Evolutionary conservation across 768 basidiomycete genomes (phyloP).

Genomic region (Lyophyllum atratum): DNA sequence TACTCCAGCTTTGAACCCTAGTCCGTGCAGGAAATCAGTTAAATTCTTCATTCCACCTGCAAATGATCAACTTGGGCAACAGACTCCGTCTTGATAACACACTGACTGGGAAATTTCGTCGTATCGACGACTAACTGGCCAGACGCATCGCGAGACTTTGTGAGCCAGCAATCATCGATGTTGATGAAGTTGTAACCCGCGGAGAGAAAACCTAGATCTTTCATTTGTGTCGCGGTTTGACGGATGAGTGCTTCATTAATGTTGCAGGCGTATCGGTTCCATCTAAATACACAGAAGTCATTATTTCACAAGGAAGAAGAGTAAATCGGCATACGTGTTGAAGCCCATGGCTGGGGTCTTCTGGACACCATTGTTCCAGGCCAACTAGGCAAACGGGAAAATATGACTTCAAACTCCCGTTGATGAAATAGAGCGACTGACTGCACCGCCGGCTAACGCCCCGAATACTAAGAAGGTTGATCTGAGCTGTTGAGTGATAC

Average conservation of each 20-base stretch:
- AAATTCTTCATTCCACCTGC: slow-evolving; percentile 24
- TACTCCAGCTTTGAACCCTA: slow-evolving; percentile 28
- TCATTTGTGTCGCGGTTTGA: slow-evolving; percentile 23
- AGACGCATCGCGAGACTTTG: slow-evolving; percentile 18
- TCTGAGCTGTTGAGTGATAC: background rate
- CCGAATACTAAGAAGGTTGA: background rate
- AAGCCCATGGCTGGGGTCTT: slow-evolving; percentile 28
- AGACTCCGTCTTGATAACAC: background rate
- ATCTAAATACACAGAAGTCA: slow-evolving; percentile 7
- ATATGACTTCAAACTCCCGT: background rate
- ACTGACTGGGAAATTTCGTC: slow-evolving; percentile 24
- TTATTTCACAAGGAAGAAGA: background rate
- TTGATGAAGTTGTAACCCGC: slow-evolving; percentile 28
- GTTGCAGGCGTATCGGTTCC: slow-evolving; percentile 26
- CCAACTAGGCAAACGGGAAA: background rate
- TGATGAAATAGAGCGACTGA: background rate
- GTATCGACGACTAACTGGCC: slow-evolving; percentile 21
- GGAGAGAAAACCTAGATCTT: slow-evolving; percentile 21
- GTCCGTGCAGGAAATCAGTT: slow-evolving; percentile 22
- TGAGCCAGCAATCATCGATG: slow-evolving; percentile 28
- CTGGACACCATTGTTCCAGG: slow-evolving; percentile 24
- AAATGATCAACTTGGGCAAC: background rate
- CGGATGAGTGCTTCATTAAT: slow-evolving; percentile 25
- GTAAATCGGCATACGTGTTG: slow-evolving; percentile 18
- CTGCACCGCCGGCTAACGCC: background rate